Evolutionary conservation across 306 rosid species (phyloP), one percentile per base, ranked within the genome.

Genomic region (Morella rubra): DNA sequence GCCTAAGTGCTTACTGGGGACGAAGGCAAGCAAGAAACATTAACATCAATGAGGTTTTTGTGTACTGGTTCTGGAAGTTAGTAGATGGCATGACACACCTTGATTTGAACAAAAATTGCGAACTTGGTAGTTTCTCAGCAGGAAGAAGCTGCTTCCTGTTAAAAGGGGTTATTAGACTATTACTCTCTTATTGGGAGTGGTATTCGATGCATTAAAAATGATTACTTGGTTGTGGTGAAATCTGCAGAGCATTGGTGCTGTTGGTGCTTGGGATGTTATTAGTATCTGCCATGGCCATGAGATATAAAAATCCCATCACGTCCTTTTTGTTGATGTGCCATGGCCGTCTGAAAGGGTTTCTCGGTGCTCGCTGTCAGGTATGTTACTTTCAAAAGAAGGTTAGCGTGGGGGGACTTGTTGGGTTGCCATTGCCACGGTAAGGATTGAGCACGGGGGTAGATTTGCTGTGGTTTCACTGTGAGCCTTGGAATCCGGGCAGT

Each of bases 11-110:
- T 15, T 46, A 40, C 59, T 5, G 56, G 51, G 49, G 50, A 72
- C 66, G 78, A 82, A 69, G 62, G 64, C 66, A 32, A 54, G 6
- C 58, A 75, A 59, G 81, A 76, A 85, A 42, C 65, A 24, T 41
- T 66, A 15, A 18, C 51, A 79, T 50, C 41, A 59, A 49, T 61
- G 67, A 19, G 55, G 64, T 47, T 68, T 69, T 45, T 16, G 44
- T 47, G 51, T 69, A 22, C 78, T 37, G 47, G 47, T 69, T 73
- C 71, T 18, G 18, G 71, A 42, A 42, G 42, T 42, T 65, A 41
- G 71, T 49, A 65, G 49, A 41, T 41, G 27, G 47, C 71, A 65
- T 65, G n/a, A 37, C 46, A 10, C 20, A 12, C 69, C 46, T 64
- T 37, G 46, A 64, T 64, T 40, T 37, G 22, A 42, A 42, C 14